phyloP scores from a whole-genome alignment of 108 stramenopile genomes.

The Parietichytrium sp. region DNA sequence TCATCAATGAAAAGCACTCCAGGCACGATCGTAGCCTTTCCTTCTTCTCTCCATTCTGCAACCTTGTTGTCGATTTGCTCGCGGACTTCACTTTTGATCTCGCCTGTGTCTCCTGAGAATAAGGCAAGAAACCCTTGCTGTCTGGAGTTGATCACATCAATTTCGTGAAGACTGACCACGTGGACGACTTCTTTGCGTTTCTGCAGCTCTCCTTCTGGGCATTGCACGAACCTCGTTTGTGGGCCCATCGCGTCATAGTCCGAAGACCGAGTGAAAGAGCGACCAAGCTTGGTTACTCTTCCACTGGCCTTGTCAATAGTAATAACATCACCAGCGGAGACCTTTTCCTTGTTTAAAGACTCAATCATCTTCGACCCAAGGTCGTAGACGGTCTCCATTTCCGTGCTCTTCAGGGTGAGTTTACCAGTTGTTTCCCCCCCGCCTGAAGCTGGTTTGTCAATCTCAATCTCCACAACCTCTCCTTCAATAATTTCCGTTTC shows the following conservation, averaged over 20 bases:
- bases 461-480: slow-evolving; percentile 98
- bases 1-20: slow-evolving; percentile 99
- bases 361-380: slow-evolving; percentile 99
- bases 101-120: slow-evolving; percentile 98
- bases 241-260: slow-evolving; percentile 99
- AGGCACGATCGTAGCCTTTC: slow-evolving; percentile 91
- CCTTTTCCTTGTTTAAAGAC: slow-evolving; percentile 87
- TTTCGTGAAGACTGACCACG: slow-evolving; percentile 93
- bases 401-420: slow-evolving; percentile 94
- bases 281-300: slow-evolving; percentile 90
- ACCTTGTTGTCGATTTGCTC: slow-evolving; percentile 96
- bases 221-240: slow-evolving; percentile 93
- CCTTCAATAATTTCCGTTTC: slow-evolving; percentile 99
- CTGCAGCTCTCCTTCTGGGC: slow-evolving; percentile 97
- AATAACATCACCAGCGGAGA: slow-evolving; percentile 97
- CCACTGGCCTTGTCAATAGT: slow-evolving; percentile 97
- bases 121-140: slow-evolving; percentile 97
- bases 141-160: slow-evolving; percentile 97
- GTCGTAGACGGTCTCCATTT: slow-evolving; percentile 99
- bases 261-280: slow-evolving; percentile 81
- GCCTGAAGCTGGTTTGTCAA: slow-evolving; percentile 63
- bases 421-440: slow-evolving; percentile 83
- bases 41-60: slow-evolving; percentile 95
- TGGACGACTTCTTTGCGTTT: slow-evolving; percentile 94
- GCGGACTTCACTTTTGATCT: slow-evolving; percentile 91